Evolutionary conservation across 1,284 basidiomycete genomes (phyloP), one percentile per base, ranked within the genome.

Genomic region (Pascua guehoae): DNA sequence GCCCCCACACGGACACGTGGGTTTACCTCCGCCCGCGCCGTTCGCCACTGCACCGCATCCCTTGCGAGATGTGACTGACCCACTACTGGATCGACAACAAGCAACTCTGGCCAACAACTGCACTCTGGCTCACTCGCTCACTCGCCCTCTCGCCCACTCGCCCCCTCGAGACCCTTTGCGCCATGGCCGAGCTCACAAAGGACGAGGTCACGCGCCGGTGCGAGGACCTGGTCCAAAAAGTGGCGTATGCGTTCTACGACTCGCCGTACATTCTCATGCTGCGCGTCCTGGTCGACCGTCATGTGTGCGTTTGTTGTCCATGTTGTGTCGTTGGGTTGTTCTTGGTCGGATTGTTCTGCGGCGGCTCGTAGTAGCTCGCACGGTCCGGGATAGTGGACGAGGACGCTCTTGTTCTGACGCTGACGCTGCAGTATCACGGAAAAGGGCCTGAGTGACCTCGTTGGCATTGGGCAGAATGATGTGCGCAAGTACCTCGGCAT

Each of bases 171-270:
- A n/a, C 40, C n/a, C 50, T n/a, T 39, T 38, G 12, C 5, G 41
- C 40, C 24, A 61, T 61, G 59, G 45, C 56, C 37, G 61, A 63
- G 24, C 62, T 70, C 43, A 66, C 71, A 9, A 58, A 64, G 3
- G 70, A 72, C 50, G 69, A 75, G 55, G 65, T 73, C 47, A 53
- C 55, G 12, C 59, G 62, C 11, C 45, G 64, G 32, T 71, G 69
- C 54, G 65, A 72, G 43, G 66, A 73, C 48, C 86, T 98, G 65
- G 89, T 95, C 60, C 92, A 96, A 76, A 87, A 91, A 79, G 91
- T 97, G 69, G 86, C 88, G 38, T 86, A 95, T 67, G 86, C 89
- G 40, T 98, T 98, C 78, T 98, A 98, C 80, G 92, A 97, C 74
- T 83, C 89, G 58, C 89, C 89, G 69, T 93, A 85, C 74, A 89